Conservation (phyloP, 805 yeast species). For the Sugiyamaella mastotermitis region DNA sequence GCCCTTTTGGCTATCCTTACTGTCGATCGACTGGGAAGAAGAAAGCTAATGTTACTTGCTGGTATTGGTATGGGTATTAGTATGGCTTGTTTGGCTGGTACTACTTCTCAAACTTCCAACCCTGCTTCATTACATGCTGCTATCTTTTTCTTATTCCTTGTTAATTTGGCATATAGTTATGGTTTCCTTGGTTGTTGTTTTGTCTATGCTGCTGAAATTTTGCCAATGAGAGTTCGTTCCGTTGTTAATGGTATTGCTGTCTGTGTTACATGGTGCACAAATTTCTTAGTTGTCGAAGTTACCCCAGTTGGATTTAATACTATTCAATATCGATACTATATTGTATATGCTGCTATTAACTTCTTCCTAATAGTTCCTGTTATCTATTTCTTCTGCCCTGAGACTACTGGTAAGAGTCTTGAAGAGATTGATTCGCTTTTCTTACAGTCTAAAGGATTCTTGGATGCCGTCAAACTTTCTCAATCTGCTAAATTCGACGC, state of each 20-base stretch:
- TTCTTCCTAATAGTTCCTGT: slow-evolving; percentile 37
- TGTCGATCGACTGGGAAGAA: background rate
- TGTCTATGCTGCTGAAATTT: slow-evolving; percentile 20
- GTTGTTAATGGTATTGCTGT: slow-evolving; percentile 33
- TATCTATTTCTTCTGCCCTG: slow-evolving; percentile 35
- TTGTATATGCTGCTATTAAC: slow-evolving; percentile 25
- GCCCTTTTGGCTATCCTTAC: background rate
- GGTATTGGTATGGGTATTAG: slow-evolving; percentile 2
- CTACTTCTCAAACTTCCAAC: slow-evolving; percentile 7
- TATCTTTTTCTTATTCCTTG: slow-evolving; percentile 9
- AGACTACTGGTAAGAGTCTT: slow-evolving; percentile 38
- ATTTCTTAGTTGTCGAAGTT: slow-evolving; percentile 28
- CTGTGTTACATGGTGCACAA: slow-evolving; percentile 6
- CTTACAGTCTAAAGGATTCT: slow-evolving; percentile 16
- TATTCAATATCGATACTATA: slow-evolving; percentile 40
- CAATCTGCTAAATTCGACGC: too few relatives aligned
- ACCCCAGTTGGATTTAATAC: slow-evolving; percentile 37
- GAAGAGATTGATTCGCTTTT: slow-evolving; percentile 40
- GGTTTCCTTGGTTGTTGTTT: slow-evolving; percentile 7
- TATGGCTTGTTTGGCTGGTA: slow-evolving; percentile 21
- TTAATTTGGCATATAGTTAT: background rate
- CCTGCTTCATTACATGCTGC: slow-evolving; percentile 28
- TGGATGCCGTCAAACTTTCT: background rate
- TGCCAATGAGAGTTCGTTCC: slow-evolving; percentile 31
- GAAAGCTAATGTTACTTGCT: background rate